A percentile compares a stretch with the other conserved stretches of the same genome.
Evolutionary conservation across 805 yeast genomes (phyloP).

Genomic region (Barnettozyma sucrosica): DNA sequence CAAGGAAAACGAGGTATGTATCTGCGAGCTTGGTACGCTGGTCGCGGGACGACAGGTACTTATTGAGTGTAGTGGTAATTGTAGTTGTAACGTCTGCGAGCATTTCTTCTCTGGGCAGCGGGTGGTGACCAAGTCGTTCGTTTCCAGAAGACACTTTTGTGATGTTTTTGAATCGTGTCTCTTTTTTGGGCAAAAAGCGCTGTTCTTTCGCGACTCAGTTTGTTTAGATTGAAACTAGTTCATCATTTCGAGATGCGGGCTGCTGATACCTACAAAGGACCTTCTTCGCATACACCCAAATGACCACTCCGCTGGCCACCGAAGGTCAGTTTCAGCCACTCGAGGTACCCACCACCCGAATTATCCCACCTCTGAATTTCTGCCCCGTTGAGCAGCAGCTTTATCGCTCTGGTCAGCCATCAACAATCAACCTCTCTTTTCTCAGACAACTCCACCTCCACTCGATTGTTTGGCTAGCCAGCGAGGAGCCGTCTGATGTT

Average conservation of each 20-base stretch:
- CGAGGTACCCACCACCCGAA: constrained; percentile 29
- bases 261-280: not conserved
- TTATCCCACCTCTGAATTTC: constrained; percentile 92
- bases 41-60: constrained; percentile 31
- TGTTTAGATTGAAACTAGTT: too few relatives aligned
- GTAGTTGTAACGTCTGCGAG: constrained; percentile 16
- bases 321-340: constrained; percentile 44
- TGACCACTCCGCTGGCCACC: not conserved
- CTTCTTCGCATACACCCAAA: not conserved
- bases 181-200: not conserved
- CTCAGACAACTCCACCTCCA: constrained; percentile 65
- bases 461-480: constrained; percentile 89
- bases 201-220: not conserved
- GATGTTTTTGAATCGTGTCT: not conserved
- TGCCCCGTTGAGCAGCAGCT: constrained; percentile 88
- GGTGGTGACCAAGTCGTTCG: not conserved
- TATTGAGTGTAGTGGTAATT: constrained; percentile 26
- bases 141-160: not conserved
- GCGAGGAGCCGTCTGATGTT: constrained; percentile 91
- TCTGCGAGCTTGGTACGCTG: constrained; percentile 64
- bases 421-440: constrained; percentile 87
- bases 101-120: not conserved
- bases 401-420: constrained; percentile 91
- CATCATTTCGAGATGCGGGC: too few relatives aligned
- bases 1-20: constrained; percentile 66